Percentiles rank a stretch among this genome's conserved stretches.
Evolutionary conservation across 805 yeast genomes (phyloP).

Genomic region (Nakazawaea ishiwadae): DNA sequence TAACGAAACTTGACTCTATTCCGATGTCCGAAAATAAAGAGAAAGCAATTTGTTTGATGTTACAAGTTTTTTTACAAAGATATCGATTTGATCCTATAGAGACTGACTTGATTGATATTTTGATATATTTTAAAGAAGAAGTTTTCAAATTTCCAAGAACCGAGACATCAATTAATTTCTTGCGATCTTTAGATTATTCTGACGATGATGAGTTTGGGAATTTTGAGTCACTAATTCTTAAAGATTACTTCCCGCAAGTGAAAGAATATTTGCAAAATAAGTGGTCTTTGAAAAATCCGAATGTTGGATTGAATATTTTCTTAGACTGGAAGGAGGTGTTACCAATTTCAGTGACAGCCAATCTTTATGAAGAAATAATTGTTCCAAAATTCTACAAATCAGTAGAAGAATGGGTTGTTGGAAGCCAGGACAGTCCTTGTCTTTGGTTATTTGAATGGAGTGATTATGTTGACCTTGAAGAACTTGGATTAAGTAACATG

Average conservation of each 20-base stretch:
- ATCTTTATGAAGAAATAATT: slow-evolving; percentile 27
- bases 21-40: slow-evolving; percentile 18
- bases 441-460: slow-evolving; percentile 25
- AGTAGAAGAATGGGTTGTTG: slow-evolving; percentile 32
- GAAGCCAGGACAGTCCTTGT: slow-evolving; percentile 17
- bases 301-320: slow-evolving; percentile 31
- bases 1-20: slow-evolving; percentile 17
- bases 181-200: too few species aligned
- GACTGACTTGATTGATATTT: slow-evolving; percentile 23
- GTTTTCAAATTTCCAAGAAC: slow-evolving; percentile 3
- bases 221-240: slow-evolving; percentile 31
- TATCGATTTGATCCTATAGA: slow-evolving; percentile 21
- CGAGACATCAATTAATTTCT: too few species aligned
- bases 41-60: slow-evolving; percentile 15
- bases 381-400: slow-evolving; percentile 31
- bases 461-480: slow-evolving; percentile 11
- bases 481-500: slow-evolving; percentile 14
- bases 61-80: slow-evolving; percentile 15
- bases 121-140: slow-evolving; percentile 24
- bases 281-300: slow-evolving; percentile 37
- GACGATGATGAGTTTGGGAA: slow-evolving; percentile 15
- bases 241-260: slow-evolving; percentile 31
- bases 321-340: slow-evolving; percentile 37
- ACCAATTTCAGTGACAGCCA: slow-evolving; percentile 26
- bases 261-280: slow-evolving; percentile 20